Percentiles rank a stretch among this genome's conserved stretches.
Conservation (phyloP, 2,329 filamentous ascomycete genomes). For the Ophiocordyceps camponoti-floridani region DNA sequence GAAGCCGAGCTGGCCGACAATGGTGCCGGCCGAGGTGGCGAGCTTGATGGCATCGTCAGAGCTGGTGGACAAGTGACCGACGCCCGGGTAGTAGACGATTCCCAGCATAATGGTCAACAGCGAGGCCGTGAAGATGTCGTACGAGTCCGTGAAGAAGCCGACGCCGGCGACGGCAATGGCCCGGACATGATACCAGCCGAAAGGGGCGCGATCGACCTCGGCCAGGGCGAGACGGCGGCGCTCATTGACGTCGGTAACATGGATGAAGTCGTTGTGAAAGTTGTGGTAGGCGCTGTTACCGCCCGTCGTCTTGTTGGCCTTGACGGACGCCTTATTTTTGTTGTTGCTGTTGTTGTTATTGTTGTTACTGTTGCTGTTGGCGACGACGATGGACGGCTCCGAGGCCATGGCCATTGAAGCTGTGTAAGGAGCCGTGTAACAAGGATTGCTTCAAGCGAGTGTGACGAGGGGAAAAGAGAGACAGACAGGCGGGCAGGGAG, state of each 20-base stretch:
- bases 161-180: conserved; percentile 64
- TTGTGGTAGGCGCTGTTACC: conserved; percentile 60
- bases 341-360: no score
- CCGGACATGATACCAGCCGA: conserved; percentile 71
- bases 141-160: conserved; percentile 79
- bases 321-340: conserved; percentile 8
- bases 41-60: conserved; percentile 76
- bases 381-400: neutral
- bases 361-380: no score
- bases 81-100: conserved; percentile 51
- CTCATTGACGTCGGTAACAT: conserved; percentile 56
- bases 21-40: conserved; percentile 66
- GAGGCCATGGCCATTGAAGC: conserved; percentile 2
- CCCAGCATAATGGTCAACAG: conserved; percentile 60
- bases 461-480: no score
- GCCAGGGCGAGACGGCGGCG: conserved; percentile 62
- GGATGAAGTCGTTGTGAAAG: conserved; percentile 55
- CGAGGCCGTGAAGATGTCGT: conserved; percentile 66
- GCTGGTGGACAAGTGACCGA: conserved; percentile 41
- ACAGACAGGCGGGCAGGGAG: no score
- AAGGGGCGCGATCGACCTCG: conserved; percentile 65
- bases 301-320: conserved; percentile 28
- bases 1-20: conserved; percentile 67
- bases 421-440: neutral
- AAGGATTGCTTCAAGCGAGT: neutral